Percentiles rank a stretch among this genome's conserved stretches.
These are phyloP conservation scores for Globisporangium canariense DNA, from an alignment of 352 stramenopile species.

Conservation along the genomic window DNA sequence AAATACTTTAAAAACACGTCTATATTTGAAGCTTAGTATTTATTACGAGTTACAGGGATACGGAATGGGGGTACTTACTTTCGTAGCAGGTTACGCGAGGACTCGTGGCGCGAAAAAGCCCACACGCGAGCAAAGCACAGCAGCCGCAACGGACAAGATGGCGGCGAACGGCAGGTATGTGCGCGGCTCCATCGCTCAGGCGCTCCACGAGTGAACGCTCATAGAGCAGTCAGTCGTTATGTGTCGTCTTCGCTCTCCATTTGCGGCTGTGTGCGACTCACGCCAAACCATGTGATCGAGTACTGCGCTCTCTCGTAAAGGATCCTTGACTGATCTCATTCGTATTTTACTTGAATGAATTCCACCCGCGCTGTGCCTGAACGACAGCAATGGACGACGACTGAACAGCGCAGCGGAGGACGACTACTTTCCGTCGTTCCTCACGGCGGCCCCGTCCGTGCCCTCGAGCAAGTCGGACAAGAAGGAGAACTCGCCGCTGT, in stretches of 20 bases:
- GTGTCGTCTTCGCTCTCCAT: no score
- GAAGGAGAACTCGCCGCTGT: conserved; percentile 46
- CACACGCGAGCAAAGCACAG: background rate
- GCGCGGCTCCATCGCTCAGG: background rate
- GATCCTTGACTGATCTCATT: background rate
- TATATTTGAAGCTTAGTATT: no score
- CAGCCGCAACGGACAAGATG: conserved; percentile 1
- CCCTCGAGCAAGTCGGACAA: conserved; percentile 39
- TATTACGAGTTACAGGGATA: no score
- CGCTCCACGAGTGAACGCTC: background rate
- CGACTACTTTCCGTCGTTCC: conserved; percentile 73
- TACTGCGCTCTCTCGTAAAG: background rate
- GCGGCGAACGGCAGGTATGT: conserved; percentile 11
- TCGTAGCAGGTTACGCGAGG: conserved; percentile 1
- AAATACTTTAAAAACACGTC: no score
- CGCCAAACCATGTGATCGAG: no score
- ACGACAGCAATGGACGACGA: conserved; percentile 14
- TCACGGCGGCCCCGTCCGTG: conserved; percentile 51
- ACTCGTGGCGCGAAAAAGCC: conserved; percentile 17
- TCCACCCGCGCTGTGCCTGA: no score
- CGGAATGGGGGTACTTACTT: background rate
- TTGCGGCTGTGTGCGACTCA: no score
- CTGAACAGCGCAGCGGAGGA: conserved; percentile 43
- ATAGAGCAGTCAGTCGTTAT: background rate
- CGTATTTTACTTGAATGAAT: background rate